These are phyloP conservation scores for Metrosideros polymorpha DNA, from an alignment of 441 rosid genomes.

Conservation along the genomic window DNA sequence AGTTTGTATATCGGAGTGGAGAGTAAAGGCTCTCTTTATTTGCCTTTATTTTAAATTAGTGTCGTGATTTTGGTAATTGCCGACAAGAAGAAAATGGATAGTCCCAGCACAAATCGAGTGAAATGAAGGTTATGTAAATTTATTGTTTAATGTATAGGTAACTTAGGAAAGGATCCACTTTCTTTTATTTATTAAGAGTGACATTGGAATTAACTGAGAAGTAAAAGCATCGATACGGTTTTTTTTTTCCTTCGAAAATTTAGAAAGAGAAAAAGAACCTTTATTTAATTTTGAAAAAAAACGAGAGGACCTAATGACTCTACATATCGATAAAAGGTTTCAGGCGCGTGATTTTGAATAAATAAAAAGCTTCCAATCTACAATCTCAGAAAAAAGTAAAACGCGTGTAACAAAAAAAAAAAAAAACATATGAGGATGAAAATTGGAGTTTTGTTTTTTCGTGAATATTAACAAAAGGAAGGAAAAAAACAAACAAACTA, in stretches of 20 bases:
- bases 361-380: neutral
- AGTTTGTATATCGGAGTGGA: neutral
- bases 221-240: no score
- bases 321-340: neutral
- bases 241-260: neutral
- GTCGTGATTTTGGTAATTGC: fast-evolving
- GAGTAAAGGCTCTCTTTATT: neutral
- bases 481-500: neutral
- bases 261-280: neutral
- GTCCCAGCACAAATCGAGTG: no score
- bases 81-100: no score
- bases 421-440: neutral
- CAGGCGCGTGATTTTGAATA: neutral
- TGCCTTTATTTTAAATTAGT: neutral
- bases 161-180: no score
- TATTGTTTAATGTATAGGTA: no score
- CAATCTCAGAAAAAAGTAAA: neutral
- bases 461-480: neutral
- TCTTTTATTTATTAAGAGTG: no score
- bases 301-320: neutral
- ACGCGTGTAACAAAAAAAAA: neutral
- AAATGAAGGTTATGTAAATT: no score
- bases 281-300: neutral
- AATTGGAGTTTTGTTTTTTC: neutral
- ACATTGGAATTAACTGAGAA: no score